Evolutionary conservation across 805 yeast genomes (phyloP).

Genomic region (Metschnikowia cubensis): DNA sequence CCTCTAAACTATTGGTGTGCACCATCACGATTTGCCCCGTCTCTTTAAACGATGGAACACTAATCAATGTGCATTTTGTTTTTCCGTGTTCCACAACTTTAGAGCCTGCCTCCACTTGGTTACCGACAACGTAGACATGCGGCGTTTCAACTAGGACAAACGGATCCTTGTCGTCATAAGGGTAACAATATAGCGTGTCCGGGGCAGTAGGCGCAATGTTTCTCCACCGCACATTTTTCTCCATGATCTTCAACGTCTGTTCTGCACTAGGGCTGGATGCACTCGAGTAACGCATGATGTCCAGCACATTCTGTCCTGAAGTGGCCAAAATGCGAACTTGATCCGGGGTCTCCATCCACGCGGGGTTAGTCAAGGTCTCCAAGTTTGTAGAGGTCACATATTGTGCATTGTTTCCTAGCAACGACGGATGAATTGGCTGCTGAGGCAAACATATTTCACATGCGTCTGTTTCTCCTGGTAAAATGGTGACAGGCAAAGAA

Average conservation of each 20-base stretch:
- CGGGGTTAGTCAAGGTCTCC: conserved; percentile 54
- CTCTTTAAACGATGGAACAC: conserved; percentile 65
- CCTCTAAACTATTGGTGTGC: conserved; percentile 53
- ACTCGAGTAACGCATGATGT: conserved; percentile 63
- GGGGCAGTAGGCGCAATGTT: conserved; percentile 93
- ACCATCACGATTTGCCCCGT: conserved; percentile 65
- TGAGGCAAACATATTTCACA: conserved; percentile 84
- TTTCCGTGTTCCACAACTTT: conserved; percentile 33
- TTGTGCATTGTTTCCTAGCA: conserved; percentile 49
- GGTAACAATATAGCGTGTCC: conserved; percentile 88
- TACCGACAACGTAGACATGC: conserved; percentile 82
- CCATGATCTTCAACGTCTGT: conserved; percentile 37
- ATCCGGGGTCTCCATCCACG: conserved; percentile 54
- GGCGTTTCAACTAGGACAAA: conserved; percentile 78
- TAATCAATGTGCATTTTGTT: conserved; percentile 46
- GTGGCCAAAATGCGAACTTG: conserved; percentile 63
- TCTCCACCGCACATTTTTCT: conserved; percentile 74
- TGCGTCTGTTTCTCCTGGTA: conserved; percentile 88
- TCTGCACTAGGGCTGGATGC: conserved; percentile 25
- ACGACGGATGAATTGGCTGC: conserved; percentile 78
- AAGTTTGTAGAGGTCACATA: conserved; percentile 29
- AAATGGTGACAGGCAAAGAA: conserved; percentile 63
- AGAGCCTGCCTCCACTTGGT: conserved; percentile 62
- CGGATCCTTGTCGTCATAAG: conserved; percentile 74
- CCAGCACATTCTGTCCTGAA: conserved; percentile 81